Evolutionary conservation across 2,329 filamentous ascomycete genomes (phyloP).

Genomic region (Hirsutella rhossiliensis): DNA sequence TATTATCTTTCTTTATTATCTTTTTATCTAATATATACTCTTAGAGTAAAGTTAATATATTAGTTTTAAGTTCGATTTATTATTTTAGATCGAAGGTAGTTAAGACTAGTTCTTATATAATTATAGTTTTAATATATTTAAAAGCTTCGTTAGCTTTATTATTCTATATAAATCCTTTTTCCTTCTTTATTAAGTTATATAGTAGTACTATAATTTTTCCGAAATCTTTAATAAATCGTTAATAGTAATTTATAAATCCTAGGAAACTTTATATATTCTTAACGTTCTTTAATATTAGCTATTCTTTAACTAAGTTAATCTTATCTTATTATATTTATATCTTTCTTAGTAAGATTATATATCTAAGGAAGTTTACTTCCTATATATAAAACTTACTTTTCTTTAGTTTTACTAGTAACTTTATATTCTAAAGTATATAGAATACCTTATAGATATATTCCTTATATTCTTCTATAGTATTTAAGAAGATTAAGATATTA

Average conservation of each 20-base stretch:
- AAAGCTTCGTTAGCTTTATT: no score
- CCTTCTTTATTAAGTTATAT: not conserved
- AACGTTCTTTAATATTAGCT: slow-evolving; percentile 1
- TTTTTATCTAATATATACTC: slow-evolving; percentile 4
- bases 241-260: slow-evolving; percentile 7
- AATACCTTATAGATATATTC: no score
- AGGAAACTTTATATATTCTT: slow-evolving; percentile 3
- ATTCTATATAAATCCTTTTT: not conserved
- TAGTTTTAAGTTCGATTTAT: not conserved
- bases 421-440: no score
- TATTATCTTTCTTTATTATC: slow-evolving; percentile 5
- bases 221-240: slow-evolving; percentile 8
- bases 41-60: not conserved
- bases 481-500: no score
- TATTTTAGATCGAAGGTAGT: not conserved
- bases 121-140: no score
- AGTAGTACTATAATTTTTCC: not conserved
- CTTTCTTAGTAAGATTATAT: slow-evolving; percentile 17
- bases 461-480: no score
- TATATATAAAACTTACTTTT: no score
- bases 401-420: no score
- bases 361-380: no score
- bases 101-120: no score
- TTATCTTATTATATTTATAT: no score
- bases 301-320: slow-evolving; percentile 1